Evolutionary conservation across 1,284 basidiomycete genomes (phyloP).

Genomic region (Golubevia sp.): DNA sequence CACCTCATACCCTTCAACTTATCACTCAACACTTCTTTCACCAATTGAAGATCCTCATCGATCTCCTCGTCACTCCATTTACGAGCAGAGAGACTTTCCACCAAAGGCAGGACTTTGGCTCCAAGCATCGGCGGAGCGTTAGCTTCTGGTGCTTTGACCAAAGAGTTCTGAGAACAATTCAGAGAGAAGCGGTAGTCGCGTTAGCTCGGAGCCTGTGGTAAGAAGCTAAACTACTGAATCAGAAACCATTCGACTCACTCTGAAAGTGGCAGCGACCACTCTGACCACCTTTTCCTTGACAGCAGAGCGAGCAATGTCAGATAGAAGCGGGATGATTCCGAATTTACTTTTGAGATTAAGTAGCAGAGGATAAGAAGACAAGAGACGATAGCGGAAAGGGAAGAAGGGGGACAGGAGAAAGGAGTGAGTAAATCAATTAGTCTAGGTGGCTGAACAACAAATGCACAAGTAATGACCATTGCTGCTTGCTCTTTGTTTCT

Average conservation of each 20-base stretch:
- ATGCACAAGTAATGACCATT: too few species aligned
- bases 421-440: neutral
- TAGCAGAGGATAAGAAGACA: neutral
- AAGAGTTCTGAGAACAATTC: slow-evolving; percentile 73
- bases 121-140: slow-evolving; percentile 94
- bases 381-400: neutral
- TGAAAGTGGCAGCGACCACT: slow-evolving; percentile 89
- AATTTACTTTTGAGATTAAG: slow-evolving; percentile 70
- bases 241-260: slow-evolving; percentile 67
- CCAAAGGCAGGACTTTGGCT: slow-evolving; percentile 80
- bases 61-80: slow-evolving; percentile 92
- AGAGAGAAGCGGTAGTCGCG: neutral
- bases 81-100: slow-evolving; percentile 78
- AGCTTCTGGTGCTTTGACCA: slow-evolving; percentile 76
- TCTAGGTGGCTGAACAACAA: neutral
- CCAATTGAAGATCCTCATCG: slow-evolving; percentile 83
- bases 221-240: neutral
- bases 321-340: slow-evolving; percentile 84
- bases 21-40: slow-evolving; percentile 78
- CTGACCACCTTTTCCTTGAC: slow-evolving; percentile 98
- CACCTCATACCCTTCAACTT: slow-evolving; percentile 87
- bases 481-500: too few species aligned
- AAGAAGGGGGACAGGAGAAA: neutral
- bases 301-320: slow-evolving; percentile 82
- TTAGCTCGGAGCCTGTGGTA: neutral